Percentiles rank a stretch among this genome's conserved stretches.
Conservation (phyloP, 345 rosid species). For the Rhodamnia rubescens region DNA sequence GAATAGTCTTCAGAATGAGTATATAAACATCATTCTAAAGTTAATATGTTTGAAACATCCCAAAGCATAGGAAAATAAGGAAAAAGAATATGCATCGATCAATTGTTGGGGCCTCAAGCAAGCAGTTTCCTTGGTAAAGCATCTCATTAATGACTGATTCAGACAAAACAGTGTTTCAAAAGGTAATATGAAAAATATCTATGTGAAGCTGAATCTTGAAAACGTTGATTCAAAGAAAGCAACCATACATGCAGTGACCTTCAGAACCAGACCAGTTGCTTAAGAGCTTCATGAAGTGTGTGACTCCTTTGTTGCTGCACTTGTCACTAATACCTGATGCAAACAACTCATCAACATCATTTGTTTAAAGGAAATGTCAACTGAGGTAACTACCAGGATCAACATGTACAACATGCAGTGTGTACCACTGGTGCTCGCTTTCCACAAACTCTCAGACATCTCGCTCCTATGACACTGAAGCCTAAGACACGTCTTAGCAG, state of each 20-base stretch:
- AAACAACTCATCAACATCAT: not conserved
- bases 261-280: constrained; percentile 66
- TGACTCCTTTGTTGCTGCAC: constrained; percentile 48
- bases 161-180: not conserved
- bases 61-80: not conserved
- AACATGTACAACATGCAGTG: not conserved
- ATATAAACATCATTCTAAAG: not conserved
- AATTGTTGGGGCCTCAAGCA: not conserved
- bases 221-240: not conserved
- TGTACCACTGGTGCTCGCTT: not conserved
- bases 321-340: constrained; percentile 66
- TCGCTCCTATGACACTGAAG: not conserved
- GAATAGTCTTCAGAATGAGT: not conserved
- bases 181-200: not conserved
- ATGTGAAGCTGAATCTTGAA: not conserved
- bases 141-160: not conserved
- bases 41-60: not conserved
- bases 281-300: constrained; percentile 48
- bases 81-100: not conserved
- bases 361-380: not conserved
- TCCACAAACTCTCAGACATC: not conserved
- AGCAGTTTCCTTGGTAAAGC: not conserved
- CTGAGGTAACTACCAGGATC: not conserved
- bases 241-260: constrained; percentile 81
- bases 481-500: not conserved